Evolutionary conservation across 1,284 basidiomycete species (phyloP).

Genomic region (Leccinum fuscescens): DNA sequence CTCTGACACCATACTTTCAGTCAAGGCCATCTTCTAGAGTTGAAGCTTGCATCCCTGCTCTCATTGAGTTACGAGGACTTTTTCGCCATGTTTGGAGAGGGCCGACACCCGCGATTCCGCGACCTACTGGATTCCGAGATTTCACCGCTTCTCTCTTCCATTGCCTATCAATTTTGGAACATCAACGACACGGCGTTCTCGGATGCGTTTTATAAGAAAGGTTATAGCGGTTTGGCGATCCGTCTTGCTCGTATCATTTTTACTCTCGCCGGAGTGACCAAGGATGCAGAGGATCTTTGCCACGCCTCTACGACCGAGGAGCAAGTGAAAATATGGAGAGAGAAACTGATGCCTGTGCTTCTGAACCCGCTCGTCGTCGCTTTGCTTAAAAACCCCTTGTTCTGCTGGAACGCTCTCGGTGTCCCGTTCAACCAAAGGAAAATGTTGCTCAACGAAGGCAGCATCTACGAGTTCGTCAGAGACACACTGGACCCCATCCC

Average conservation of each 20-base stretch:
- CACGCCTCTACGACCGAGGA: conserved; percentile 54
- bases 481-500: too few species aligned
- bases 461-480: too few species aligned
- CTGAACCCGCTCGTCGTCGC: conserved; percentile 66
- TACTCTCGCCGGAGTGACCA: conserved; percentile 54
- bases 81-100: conserved; percentile 74
- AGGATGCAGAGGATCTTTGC: conserved; percentile 60
- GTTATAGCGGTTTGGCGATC: conserved; percentile 74
- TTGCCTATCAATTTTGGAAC: conserved; percentile 78
- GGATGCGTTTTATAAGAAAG: conserved; percentile 69
- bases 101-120: conserved; percentile 62
- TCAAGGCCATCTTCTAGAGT: conserved; percentile 78
- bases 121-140: conserved; percentile 64
- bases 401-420: conserved; percentile 51
- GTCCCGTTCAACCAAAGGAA: too few species aligned
- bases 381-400: conserved; percentile 61
- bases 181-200: conserved; percentile 64
- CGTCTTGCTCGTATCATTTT: conserved; percentile 66
- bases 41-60: conserved; percentile 72
- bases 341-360: conserved; percentile 60
- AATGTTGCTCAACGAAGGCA: too few species aligned
- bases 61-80: conserved; percentile 67
- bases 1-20: conserved; percentile 29
- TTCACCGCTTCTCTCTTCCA: conserved; percentile 72
- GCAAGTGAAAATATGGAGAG: conserved; percentile 68